A percentile compares a stretch with the other conserved stretches of the same genome.
These are phyloP conservation scores for Penicillium atrosanguineum DNA, from an alignment of 495 filamentous ascomycete genomes.

Conservation along the genomic window DNA sequence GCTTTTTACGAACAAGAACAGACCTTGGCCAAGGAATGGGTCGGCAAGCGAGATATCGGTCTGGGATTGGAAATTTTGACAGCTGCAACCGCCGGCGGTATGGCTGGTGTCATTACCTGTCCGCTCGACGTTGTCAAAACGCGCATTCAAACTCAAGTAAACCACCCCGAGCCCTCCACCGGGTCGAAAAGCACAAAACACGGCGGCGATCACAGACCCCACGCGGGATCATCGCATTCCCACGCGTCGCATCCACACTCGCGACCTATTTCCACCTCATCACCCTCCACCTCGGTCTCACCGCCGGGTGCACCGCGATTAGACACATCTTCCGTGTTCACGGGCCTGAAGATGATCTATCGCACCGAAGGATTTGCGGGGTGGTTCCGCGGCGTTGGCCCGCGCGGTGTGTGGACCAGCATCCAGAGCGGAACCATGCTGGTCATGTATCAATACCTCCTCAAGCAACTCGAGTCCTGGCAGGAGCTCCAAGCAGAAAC, in stretches of 20 bases:
- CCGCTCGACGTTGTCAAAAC: slow-evolving; percentile 98
- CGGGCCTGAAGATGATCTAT: slow-evolving; percentile 83
- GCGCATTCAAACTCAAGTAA: slow-evolving; percentile 90
- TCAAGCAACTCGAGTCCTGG: slow-evolving; percentile 67
- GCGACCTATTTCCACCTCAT: slow-evolving; percentile 79
- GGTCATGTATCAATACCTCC: slow-evolving; percentile 86
- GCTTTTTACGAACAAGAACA: slow-evolving; percentile 97
- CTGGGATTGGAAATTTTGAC: slow-evolving; percentile 82
- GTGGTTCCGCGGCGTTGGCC: slow-evolving; percentile 94
- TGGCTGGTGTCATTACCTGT: slow-evolving; percentile 92
- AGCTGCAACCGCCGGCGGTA: slow-evolving; percentile 85
- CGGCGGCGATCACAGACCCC: slow-evolving; percentile 24
- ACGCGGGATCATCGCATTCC: slow-evolving; percentile 24
- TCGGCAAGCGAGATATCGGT: slow-evolving; percentile 75
- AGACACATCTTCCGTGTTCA: slow-evolving; percentile 84
- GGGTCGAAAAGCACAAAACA: slow-evolving; percentile 23
- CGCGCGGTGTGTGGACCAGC: slow-evolving; percentile 94
- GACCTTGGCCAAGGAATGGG: slow-evolving; percentile 70
- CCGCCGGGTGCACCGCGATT: slow-evolving; percentile 71
- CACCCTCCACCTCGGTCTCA: slow-evolving; percentile 73
- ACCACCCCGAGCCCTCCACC: slow-evolving; percentile 36
- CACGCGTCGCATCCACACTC: slow-evolving; percentile 33
- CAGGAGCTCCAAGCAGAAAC: slow-evolving; percentile 27
- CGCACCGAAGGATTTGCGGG: slow-evolving; percentile 80
- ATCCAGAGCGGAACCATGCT: slow-evolving; percentile 97